Percentiles rank a stretch among this genome's conserved stretches.
Evolutionary conservation across 805 yeast species (phyloP).

Genomic region (Saturnispora galanensis): DNA sequence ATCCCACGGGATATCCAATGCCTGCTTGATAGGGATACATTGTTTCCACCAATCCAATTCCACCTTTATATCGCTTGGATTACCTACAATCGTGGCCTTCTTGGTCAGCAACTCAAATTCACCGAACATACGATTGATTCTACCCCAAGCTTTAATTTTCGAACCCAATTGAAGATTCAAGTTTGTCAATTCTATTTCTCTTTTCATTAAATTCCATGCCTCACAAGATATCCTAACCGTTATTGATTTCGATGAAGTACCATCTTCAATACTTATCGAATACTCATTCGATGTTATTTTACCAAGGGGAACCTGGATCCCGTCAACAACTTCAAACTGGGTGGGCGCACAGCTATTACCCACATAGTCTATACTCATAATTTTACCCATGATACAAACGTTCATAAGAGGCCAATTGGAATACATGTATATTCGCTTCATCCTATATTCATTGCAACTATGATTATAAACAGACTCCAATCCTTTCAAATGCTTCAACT

Average conservation of each 20-base stretch:
- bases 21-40: slow-evolving; percentile 18
- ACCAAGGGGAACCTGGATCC: background rate
- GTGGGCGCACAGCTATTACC: background rate
- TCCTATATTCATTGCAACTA: slow-evolving; percentile 13
- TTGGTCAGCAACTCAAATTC: slow-evolving; percentile 27
- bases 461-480: slow-evolving; percentile 21
- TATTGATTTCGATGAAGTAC: background rate
- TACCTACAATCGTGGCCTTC: slow-evolving; percentile 18
- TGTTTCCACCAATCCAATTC: slow-evolving; percentile 32
- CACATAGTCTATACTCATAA: background rate
- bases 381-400: slow-evolving; percentile 28
- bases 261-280: slow-evolving; percentile 8
- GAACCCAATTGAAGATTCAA: background rate
- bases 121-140: background rate
- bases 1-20: slow-evolving; percentile 1
- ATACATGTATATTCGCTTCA: slow-evolving; percentile 19
- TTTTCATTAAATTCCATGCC: slow-evolving; percentile 1
- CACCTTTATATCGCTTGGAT: slow-evolving; percentile 14
- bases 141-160: slow-evolving; percentile 4
- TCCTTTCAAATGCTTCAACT: slow-evolving; percentile 17
- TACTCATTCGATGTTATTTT: slow-evolving; percentile 2
- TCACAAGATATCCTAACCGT: background rate
- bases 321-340: background rate
- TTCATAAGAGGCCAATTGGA: slow-evolving; percentile 35
- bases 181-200: background rate